Evolutionary conservation across 2,329 filamentous ascomycete species (phyloP), one percentile per base, ranked within the genome.

Genomic region (Apiospora malaysiana): DNA sequence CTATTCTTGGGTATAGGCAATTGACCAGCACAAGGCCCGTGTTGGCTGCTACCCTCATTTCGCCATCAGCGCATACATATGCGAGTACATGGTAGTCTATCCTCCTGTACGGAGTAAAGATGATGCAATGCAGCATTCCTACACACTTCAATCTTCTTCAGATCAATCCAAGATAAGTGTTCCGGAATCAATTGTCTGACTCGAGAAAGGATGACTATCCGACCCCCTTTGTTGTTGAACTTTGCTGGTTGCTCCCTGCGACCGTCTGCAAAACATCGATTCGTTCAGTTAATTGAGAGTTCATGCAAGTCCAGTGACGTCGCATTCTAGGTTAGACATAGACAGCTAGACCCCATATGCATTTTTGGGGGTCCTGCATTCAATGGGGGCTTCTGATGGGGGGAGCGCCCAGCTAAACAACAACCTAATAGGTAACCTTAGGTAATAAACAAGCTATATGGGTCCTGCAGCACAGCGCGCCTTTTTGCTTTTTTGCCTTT

Each of bases 321-420:
- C 18, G 32, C 56, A 40, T 40, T 63, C 56, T 12, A n/a, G n/a
- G n/a, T n/a, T n/a, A n/a, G n/a, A n/a, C n/a, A n/a, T n/a, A 63
- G 18, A 37, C 40, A 5, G 6, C 40, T 10, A 45, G 16, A 59
- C 51, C 51, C 51, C 51, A 59, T 32, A 32, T 59, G 51, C 51
- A 59, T 21, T 32, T 63, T 63, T n/a, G 27, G 56, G 56, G 56
- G 56, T 63, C 56, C 56, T 63, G 56, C 51, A 59, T 59, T 59
- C 51, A 59, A 59, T 59, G 56, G 56, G 56, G 27, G 27, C 27
- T 7, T 2, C 43, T 3, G 43, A 12, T 16, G 2, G 43, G 2
- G 18, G 43, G 14, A 18, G 51, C 51, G 27, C 7, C 18, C 14
- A 59, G 27, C 51, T 14, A 42, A n/a, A n/a, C n/a, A n/a, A n/a